Conservation (phyloP, 345 rosid species). For the Viola odorata region DNA sequence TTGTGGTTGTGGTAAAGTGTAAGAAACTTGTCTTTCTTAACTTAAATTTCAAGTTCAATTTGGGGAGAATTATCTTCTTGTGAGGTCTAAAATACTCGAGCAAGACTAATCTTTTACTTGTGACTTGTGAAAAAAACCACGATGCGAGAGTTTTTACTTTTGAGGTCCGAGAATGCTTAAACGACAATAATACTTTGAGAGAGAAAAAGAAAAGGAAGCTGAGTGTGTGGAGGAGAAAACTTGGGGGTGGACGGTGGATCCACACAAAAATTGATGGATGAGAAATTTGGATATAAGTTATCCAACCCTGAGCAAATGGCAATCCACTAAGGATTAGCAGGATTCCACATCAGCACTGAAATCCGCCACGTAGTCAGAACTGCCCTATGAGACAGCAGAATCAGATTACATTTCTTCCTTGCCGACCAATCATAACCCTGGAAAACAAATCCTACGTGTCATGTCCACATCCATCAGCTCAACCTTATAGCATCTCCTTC, state of each 20-base stretch:
- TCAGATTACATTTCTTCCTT: conserved; percentile 49
- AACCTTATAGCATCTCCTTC: conserved; percentile 37
- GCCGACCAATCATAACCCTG: conserved; percentile 36
- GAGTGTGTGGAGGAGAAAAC: too few species aligned
- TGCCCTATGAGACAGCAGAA: conserved; percentile 46
- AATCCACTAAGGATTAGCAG: background rate
- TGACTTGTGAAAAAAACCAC: too few species aligned
- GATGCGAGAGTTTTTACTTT: too few species aligned
- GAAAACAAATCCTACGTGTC: conserved; percentile 38
- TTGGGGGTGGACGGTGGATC: background rate
- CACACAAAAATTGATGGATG: conserved; percentile 7
- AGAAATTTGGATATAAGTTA: conserved; percentile 13
- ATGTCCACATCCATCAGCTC: conserved; percentile 53
- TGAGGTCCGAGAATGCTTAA: too few species aligned
- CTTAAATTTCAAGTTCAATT: too few species aligned
- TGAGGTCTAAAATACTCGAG: too few species aligned
- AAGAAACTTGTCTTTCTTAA: too few species aligned
- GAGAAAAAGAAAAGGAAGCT: too few species aligned
- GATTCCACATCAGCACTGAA: conserved; percentile 37
- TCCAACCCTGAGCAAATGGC: conserved; percentile 8
- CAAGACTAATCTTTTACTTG: too few species aligned
- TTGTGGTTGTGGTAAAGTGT: too few species aligned
- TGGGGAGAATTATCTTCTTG: too few species aligned
- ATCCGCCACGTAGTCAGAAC: conserved; percentile 42
- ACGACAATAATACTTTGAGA: too few species aligned